phyloP scores from a whole-genome alignment of 805 yeast genomes.

The Wickerhamiella hasegawae region DNA sequence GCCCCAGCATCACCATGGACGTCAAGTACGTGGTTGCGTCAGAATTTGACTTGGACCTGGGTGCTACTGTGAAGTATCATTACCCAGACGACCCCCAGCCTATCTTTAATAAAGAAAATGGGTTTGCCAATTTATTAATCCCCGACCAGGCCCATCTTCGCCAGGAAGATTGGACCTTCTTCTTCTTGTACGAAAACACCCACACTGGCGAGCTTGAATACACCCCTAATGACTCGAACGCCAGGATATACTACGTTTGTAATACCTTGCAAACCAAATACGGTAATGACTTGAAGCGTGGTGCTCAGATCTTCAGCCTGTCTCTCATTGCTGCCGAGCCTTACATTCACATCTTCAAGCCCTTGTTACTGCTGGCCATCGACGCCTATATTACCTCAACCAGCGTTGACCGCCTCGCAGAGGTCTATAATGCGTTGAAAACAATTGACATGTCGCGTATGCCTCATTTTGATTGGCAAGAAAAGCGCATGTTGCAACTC shows the following conservation, averaged over 20 bases:
- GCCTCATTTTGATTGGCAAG: constrained; percentile 17
- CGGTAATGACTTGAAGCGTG: constrained; percentile 32
- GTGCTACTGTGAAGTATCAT: constrained; percentile 49
- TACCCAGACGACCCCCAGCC: constrained; percentile 27
- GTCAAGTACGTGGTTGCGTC: constrained; percentile 49
- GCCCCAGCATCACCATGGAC: constrained; percentile 19
- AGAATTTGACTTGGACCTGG: constrained; percentile 65
- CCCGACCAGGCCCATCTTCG: constrained; percentile 45
- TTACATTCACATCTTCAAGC: constrained; percentile 42
- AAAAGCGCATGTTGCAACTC: constrained; percentile 15
- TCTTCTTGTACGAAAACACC: constrained; percentile 24
- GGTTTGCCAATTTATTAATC: constrained; percentile 39
- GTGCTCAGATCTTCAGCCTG: constrained; percentile 42
- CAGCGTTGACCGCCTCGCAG: constrained; percentile 10
- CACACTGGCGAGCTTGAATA: constrained; percentile 7
- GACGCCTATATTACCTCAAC: constrained; percentile 29
- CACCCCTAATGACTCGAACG: constrained; percentile 19
- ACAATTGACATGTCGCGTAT: constrained; percentile 16
- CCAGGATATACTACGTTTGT: constrained; percentile 35
- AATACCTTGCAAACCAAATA: constrained; percentile 39
- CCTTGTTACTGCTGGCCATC: constrained; percentile 37
- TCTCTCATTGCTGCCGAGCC: constrained; percentile 39
- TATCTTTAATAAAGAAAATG: constrained; percentile 12
- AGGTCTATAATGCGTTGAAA: constrained; percentile 19
- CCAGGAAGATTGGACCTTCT: constrained; percentile 39